A percentile compares a stretch with the other conserved stretches of the same genome.
Conservation (phyloP, 2,329 filamentous ascomycete genomes). For the Zymoseptoria pseudotritici region DNA sequence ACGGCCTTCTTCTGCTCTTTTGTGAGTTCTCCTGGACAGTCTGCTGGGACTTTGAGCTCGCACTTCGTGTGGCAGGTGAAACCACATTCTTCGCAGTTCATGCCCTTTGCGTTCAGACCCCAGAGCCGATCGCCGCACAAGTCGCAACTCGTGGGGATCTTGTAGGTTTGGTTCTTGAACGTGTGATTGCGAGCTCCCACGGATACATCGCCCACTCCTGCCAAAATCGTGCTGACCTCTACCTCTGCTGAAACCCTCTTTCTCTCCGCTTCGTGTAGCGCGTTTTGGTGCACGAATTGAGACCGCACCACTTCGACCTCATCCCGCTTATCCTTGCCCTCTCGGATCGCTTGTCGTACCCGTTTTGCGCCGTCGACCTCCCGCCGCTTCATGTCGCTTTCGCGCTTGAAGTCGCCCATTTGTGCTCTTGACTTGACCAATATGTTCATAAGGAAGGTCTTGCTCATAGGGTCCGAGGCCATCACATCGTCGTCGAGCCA, state of each 20-base stretch:
- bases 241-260: slow-evolving; percentile 83
- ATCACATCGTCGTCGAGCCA: slow-evolving; percentile 93
- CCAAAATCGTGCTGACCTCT: slow-evolving; percentile 87
- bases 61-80: slow-evolving; percentile 99
- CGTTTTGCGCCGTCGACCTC: slow-evolving; percentile 75
- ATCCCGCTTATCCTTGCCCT: slow-evolving; percentile 80
- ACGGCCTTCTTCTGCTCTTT: slow-evolving; percentile 96
- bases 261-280: slow-evolving; percentile 75
- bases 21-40: slow-evolving; percentile 85
- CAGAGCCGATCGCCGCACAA: slow-evolving; percentile 94
- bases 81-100: slow-evolving; percentile 91
- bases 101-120: slow-evolving; percentile 93
- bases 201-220: slow-evolving; percentile 83
- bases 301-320: slow-evolving; percentile 76
- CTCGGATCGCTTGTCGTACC: slow-evolving; percentile 66
- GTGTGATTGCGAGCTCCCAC: slow-evolving; percentile 91
- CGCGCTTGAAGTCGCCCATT: slow-evolving; percentile 68
- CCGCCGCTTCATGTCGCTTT: slow-evolving; percentile 76
- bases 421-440: slow-evolving; percentile 84
- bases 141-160: slow-evolving; percentile 97
- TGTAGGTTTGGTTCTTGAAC: slow-evolving; percentile 98
- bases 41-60: slow-evolving; percentile 95
- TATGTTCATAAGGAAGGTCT: slow-evolving; percentile 85
- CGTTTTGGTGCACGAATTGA: slow-evolving; percentile 79
- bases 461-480: slow-evolving; percentile 77